Evolutionary conservation across 2,329 filamentous ascomycete genomes (phyloP).

Genomic region (Botryotinia globosa): DNA sequence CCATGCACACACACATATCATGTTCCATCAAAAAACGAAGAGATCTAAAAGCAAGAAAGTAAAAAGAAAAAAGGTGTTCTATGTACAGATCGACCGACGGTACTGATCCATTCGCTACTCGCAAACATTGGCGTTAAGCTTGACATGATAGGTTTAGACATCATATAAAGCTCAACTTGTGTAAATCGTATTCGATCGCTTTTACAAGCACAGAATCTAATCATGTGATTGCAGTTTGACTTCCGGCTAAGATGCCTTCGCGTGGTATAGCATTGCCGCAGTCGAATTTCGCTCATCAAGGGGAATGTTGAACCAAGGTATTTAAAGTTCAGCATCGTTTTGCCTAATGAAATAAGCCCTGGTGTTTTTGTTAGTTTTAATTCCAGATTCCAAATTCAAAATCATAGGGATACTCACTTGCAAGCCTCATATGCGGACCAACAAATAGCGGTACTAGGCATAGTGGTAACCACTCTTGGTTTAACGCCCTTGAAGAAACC

Average conservation of each 20-base stretch:
- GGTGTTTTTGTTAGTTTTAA: constrained; percentile 19
- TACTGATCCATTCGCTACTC: not conserved
- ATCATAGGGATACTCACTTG: constrained; percentile 51
- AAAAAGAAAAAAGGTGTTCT: constrained; percentile 13
- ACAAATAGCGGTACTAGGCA: constrained; percentile 99
- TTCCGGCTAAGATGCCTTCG: not conserved
- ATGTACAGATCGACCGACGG: constrained; percentile 25
- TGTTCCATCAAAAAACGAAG: constrained; percentile 8
- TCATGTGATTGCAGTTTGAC: not conserved
- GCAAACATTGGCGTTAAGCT: not conserved
- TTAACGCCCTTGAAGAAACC: constrained; percentile 94
- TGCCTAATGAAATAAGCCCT: constrained; percentile 61
- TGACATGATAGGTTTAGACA: not conserved
- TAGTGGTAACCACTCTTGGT: constrained; percentile 89
- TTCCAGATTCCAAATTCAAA: not conserved
- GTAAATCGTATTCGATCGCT: not conserved
- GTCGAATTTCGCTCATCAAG: not conserved
- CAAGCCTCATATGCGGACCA: constrained; percentile 77
- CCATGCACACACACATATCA: constrained; percentile 1
- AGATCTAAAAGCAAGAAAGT: constrained; percentile 15
- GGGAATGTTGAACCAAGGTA: no score
- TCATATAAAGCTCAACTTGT: not conserved
- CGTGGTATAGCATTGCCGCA: not conserved
- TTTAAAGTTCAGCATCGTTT: constrained; percentile 43
- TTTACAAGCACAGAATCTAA: not conserved